These are phyloP conservation scores for Ascochyta viciae-villosae DNA, from an alignment of 2,329 filamentous ascomycete genomes.

Conservation along the genomic window DNA sequence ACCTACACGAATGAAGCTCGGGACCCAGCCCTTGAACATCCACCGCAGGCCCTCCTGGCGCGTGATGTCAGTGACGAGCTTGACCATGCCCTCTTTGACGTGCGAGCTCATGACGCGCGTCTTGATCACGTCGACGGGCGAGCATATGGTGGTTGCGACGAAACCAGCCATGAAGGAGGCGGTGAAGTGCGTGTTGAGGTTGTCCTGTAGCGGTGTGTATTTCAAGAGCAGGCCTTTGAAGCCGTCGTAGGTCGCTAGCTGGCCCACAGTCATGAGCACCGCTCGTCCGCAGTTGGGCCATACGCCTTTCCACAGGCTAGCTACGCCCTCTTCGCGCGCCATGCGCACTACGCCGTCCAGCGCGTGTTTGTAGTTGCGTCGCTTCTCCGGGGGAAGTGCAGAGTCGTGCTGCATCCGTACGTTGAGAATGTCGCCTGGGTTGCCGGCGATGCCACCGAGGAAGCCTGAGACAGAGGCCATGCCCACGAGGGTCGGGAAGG, in stretches of 20 bases:
- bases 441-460: constrained; percentile 86
- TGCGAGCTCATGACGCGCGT: constrained; percentile 81
- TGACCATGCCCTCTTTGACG: constrained; percentile 61
- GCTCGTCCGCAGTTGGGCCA: constrained; percentile 83
- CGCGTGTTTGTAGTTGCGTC: constrained; percentile 88
- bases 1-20: constrained; percentile 72
- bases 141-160: constrained; percentile 83
- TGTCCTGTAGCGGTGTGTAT: constrained; percentile 70
- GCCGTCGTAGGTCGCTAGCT: constrained; percentile 83
- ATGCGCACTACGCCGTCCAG: constrained; percentile 86
- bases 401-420: constrained; percentile 98
- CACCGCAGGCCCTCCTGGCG: constrained; percentile 75
- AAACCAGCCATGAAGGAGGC: constrained; percentile 81
- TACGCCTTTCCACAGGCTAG: constrained; percentile 81
- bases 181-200: constrained; percentile 77
- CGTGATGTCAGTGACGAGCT: constrained; percentile 71
- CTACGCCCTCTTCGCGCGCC: constrained; percentile 80
- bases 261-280: constrained; percentile 85
- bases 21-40: constrained; percentile 92
- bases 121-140: constrained; percentile 88
- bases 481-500: constrained; percentile 77
- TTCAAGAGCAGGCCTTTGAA: constrained; percentile 76
- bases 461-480: constrained; percentile 87
- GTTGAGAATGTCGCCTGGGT: constrained; percentile 95
- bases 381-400: constrained; percentile 73